Evolutionary conservation across 345 rosid species (phyloP).

Genomic region (Lepidium didymum): DNA sequence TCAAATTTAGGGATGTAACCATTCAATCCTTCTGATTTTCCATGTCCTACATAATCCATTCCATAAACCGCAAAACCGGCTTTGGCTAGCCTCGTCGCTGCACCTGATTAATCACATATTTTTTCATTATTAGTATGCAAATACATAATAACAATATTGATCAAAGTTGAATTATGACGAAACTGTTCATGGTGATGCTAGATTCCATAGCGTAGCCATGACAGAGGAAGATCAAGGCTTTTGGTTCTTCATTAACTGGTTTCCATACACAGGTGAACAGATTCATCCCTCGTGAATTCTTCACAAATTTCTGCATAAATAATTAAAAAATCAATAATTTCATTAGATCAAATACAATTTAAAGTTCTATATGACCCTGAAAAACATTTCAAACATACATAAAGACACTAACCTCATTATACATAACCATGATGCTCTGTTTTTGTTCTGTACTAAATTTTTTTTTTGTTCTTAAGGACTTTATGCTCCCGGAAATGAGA

Average conservation of each 20-base stretch:
- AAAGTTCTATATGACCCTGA: too few species aligned
- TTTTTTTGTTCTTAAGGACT: not conserved
- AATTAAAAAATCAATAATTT: too few species aligned
- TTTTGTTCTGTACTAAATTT: not conserved
- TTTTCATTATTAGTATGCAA: not conserved
- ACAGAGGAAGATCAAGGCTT: slow-evolving; percentile 69
- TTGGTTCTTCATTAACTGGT: slow-evolving; percentile 49
- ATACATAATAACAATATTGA: not conserved
- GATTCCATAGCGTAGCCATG: slow-evolving; percentile 94
- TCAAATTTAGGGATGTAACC: slow-evolving; percentile 49
- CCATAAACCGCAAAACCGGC: slow-evolving; percentile 74
- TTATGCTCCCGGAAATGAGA: not conserved
- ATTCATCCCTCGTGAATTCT: slow-evolving; percentile 40
- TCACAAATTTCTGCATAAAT: too few species aligned
- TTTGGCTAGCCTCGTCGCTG: slow-evolving; percentile 54
- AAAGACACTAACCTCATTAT: slow-evolving; percentile 21
- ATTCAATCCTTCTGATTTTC: slow-evolving; percentile 62
- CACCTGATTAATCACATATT: slow-evolving; percentile 33
- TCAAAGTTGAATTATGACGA: slow-evolving; percentile 4
- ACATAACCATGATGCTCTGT: slow-evolving; percentile 5
- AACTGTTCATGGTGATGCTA: slow-evolving; percentile 83
- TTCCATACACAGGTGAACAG: slow-evolving; percentile 81
- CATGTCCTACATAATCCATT: slow-evolving; percentile 91
- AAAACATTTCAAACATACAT: not conserved
- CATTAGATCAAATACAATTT: too few species aligned